These are phyloP conservation scores for Aspergillus steynii DNA, from an alignment of 495 filamentous ascomycete genomes.

Conservation along the genomic window DNA sequence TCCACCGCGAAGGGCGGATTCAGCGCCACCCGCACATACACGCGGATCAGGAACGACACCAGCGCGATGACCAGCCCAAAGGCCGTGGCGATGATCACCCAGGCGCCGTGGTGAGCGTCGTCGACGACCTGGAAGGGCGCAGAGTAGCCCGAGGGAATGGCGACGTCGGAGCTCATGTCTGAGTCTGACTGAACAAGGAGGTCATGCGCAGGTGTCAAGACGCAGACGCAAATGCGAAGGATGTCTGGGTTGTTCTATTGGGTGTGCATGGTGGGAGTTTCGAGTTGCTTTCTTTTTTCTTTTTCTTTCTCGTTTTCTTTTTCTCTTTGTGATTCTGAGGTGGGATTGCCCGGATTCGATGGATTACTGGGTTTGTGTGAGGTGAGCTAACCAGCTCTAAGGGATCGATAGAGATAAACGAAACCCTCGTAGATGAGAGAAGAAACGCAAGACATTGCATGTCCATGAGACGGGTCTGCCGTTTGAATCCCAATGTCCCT, in stretches of 20 bases:
- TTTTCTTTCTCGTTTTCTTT: no score
- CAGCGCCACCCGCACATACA: slow-evolving; percentile 44
- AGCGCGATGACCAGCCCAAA: slow-evolving; percentile 50
- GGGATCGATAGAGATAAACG: no score
- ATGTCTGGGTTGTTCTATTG: not conserved
- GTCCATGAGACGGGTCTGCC: no score
- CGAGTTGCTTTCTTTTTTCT: not conserved
- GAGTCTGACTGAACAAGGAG: not conserved
- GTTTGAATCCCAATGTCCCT: no score
- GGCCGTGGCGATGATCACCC: slow-evolving; percentile 49
- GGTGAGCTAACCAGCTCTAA: not conserved
- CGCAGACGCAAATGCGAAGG: no score
- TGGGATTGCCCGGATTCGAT: no score
- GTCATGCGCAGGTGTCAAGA: no score
- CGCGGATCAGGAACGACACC: slow-evolving; percentile 43
- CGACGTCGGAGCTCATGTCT: slow-evolving; percentile 28
- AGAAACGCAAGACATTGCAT: no score
- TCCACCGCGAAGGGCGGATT: slow-evolving; percentile 40
- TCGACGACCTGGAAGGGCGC: slow-evolving; percentile 44
- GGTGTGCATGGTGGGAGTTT: no score
- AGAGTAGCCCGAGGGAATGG: slow-evolving; percentile 39
- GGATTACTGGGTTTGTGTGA: not conserved
- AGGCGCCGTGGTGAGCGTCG: slow-evolving; percentile 42
- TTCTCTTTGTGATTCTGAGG: no score
- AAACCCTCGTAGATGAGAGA: no score